Evolutionary conservation across 768 basidiomycete species (phyloP).

Genomic region (Calocybe gangraenosa): DNA sequence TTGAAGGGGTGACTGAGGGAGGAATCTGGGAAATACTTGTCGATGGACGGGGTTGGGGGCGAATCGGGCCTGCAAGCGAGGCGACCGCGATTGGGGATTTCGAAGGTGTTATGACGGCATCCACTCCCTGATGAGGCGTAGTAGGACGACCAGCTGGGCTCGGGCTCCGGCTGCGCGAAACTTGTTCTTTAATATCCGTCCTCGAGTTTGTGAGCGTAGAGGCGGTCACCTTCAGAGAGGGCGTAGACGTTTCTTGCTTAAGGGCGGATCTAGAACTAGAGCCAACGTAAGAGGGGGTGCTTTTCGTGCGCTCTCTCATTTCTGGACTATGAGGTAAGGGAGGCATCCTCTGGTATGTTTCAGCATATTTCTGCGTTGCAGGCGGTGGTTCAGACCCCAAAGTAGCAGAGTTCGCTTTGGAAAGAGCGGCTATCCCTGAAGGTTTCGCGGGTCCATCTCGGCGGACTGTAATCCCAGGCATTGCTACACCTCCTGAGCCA

Average conservation of each 20-base stretch:
- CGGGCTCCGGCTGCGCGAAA: constrained; percentile 3
- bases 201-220: not conserved
- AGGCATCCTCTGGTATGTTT: constrained; percentile 1
- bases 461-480: constrained; percentile 60
- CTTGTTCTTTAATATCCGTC: constrained; percentile 3
- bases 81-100: constrained; percentile 33
- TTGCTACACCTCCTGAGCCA: constrained; percentile 68
- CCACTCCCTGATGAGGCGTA: constrained; percentile 23
- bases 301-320: constrained; percentile 38
- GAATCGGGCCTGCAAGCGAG: constrained; percentile 50
- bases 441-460: constrained; percentile 7
- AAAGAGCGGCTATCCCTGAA: constrained; percentile 6
- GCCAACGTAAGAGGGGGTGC: constrained; percentile 15
- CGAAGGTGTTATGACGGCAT: constrained; percentile 23
- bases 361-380: not conserved
- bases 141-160: constrained; percentile 13
- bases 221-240: not conserved
- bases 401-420: constrained; percentile 2
- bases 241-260: not conserved
- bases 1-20: constrained; percentile 40
- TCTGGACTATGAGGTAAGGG: constrained; percentile 1
- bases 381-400: not conserved
- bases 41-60: constrained; percentile 44
- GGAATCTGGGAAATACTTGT: constrained; percentile 40
- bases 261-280: not conserved